These are phyloP conservation scores for Pilatotrama ljubarskyi DNA, from an alignment of 768 basidiomycete species.

Conservation along the genomic window DNA sequence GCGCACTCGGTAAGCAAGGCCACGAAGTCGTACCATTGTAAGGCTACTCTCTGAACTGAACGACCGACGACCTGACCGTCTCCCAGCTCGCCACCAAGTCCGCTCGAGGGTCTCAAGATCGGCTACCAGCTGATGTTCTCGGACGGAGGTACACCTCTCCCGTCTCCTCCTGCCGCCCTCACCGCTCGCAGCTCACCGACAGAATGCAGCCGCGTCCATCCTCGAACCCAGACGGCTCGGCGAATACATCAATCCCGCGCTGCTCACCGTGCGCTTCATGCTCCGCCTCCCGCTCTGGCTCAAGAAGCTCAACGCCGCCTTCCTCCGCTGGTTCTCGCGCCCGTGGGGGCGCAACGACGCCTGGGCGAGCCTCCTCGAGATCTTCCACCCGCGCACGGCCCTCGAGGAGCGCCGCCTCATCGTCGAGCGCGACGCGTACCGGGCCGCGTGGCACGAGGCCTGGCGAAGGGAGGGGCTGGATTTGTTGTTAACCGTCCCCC, in stretches of 20 bases:
- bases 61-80: background rate
- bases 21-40: constrained; percentile 44
- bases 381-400: constrained; percentile 22
- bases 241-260: constrained; percentile 27
- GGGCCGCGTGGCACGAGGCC: constrained; percentile 26
- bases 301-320: constrained; percentile 24
- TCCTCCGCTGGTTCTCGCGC: constrained; percentile 28
- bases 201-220: constrained; percentile 18
- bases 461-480: constrained; percentile 32
- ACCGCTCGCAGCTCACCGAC: background rate
- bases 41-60: constrained; percentile 1
- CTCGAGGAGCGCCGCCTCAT: constrained; percentile 28
- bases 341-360: constrained; percentile 31
- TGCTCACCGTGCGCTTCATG: constrained; percentile 15
- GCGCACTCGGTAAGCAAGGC: constrained; percentile 38
- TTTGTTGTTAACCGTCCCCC: constrained; percentile 42
- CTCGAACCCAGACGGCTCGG: constrained; percentile 16
- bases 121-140: constrained; percentile 31
- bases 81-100: constrained; percentile 23
- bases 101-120: constrained; percentile 32
- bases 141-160: constrained; percentile 30
- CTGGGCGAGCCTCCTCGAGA: constrained; percentile 28
- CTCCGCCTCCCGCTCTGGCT: constrained; percentile 30
- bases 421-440: constrained; percentile 28
- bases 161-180: background rate